Percentiles rank a stretch among this genome's conserved stretches.
phyloP scores from a whole-genome alignment of 305 asterid genomes.

The Fraxinus velutina region DNA sequence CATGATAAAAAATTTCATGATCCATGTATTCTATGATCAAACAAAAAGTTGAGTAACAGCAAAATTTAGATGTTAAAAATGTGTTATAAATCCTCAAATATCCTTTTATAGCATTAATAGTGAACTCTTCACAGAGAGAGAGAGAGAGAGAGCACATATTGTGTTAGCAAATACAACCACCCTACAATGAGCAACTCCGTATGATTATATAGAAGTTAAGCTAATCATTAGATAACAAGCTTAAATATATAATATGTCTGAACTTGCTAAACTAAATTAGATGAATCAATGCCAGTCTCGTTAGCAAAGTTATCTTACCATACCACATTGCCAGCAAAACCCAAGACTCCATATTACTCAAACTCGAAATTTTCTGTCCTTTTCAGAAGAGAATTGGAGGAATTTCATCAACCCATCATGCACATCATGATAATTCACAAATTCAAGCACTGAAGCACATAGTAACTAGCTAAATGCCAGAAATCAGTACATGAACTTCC shows the following conservation, averaged over 20 bases:
- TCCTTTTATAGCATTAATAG: background rate
- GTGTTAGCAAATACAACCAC: background rate
- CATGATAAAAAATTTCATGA: background rate
- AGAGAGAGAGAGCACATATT: background rate
- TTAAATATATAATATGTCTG: background rate
- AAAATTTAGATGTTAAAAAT: conserved; percentile 18
- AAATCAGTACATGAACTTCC: background rate
- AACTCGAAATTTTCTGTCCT: background rate
- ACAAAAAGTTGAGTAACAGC: background rate
- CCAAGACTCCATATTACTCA: background rate
- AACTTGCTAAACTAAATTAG: background rate
- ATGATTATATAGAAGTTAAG: background rate
- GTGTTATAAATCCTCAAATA: background rate
- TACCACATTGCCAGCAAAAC: background rate
- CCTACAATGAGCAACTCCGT: no score
- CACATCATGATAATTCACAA: background rate
- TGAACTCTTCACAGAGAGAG: background rate
- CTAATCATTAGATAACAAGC: background rate
- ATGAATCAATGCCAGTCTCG: background rate
- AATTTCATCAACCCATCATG: background rate
- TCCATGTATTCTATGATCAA: conserved; percentile 6
- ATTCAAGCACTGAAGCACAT: background rate
- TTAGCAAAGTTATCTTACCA: background rate
- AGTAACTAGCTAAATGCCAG: background rate
- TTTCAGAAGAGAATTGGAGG: background rate